Evolutionary conservation across 75 land plant genomes (phyloP).

Genomic region (Sequoia sempervirens): DNA sequence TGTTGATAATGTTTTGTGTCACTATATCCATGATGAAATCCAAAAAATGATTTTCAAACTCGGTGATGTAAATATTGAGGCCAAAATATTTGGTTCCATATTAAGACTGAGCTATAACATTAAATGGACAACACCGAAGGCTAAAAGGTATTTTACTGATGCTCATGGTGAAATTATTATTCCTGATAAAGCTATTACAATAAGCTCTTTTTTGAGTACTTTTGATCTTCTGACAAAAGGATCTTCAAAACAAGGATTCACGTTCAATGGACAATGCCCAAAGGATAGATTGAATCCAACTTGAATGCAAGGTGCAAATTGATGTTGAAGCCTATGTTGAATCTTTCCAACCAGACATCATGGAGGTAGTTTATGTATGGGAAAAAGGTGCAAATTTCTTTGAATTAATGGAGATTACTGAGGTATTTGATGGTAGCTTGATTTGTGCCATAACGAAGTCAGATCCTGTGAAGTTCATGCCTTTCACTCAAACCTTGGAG

Average conservation of each 20-base stretch:
- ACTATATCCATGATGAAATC: conserved; percentile 59
- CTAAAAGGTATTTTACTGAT: conserved; percentile 87
- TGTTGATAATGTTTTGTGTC: conserved; percentile 60
- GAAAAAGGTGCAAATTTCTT: conserved; percentile 82
- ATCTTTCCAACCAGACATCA: conserved; percentile 86
- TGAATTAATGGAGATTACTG: conserved; percentile 79
- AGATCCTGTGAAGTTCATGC: no score
- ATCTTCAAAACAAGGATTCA: no score
- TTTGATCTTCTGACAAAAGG: conserved; percentile 78
- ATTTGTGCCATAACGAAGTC: conserved; percentile 91
- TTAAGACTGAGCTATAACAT: conserved; percentile 89
- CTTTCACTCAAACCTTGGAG: no score
- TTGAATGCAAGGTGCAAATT: conserved; percentile 76
- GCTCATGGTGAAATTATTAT: conserved; percentile 87
- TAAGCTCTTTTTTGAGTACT: conserved; percentile 76
- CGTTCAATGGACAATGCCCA: no score
- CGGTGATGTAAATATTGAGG: conserved; percentile 74
- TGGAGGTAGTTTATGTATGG: conserved; percentile 95
- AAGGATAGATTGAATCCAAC: no score
- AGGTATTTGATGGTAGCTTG: conserved; percentile 88
- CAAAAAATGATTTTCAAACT: conserved; percentile 59
- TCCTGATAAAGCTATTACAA: conserved; percentile 67
- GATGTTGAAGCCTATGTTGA: conserved; percentile 83
- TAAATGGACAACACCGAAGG: conserved; percentile 94
- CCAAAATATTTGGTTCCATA: conserved; percentile 86